These are phyloP conservation scores for Suillus ampliporus DNA, from an alignment of 768 basidiomycete species.

Conservation along the genomic window DNA sequence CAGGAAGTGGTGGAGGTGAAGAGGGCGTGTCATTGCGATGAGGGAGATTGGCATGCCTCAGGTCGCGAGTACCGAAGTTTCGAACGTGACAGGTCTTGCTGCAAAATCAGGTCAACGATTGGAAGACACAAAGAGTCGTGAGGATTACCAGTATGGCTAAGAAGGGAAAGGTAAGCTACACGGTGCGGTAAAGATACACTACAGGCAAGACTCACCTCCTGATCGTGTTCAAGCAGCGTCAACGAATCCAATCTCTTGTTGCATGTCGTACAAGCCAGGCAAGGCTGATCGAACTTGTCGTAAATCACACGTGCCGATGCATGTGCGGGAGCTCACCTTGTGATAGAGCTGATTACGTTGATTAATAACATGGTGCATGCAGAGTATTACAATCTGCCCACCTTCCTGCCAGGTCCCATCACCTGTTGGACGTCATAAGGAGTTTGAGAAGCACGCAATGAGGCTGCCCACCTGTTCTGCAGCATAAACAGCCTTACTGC, in stretches of 20 bases:
- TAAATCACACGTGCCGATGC: conserved; percentile 10
- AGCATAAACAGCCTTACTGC: conserved; percentile 80
- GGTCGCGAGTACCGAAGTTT: conserved; percentile 77
- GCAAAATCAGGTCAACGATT: conserved; percentile 15
- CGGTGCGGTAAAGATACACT: conserved; percentile 1
- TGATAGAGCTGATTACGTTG: conserved; percentile 68
- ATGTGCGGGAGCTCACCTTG: conserved; percentile 52
- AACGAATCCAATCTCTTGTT: conserved; percentile 80
- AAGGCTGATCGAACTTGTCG: conserved; percentile 54
- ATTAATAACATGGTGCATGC: conserved; percentile 6
- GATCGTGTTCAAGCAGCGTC: conserved; percentile 81
- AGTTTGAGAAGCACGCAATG: neutral
- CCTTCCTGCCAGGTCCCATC: conserved; percentile 90
- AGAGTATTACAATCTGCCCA: conserved; percentile 39
- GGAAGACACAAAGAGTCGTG: neutral
- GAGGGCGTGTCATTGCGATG: conserved; percentile 45
- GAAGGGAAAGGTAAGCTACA: conserved; percentile 11
- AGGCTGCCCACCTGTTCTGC: conserved; percentile 74
- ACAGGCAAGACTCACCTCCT: conserved; percentile 60
- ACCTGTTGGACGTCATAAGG: conserved; percentile 48
- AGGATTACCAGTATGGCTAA: conserved; percentile 52
- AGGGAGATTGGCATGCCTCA: conserved; percentile 74
- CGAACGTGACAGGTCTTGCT: conserved; percentile 86
- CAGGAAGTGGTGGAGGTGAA: conserved; percentile 36
- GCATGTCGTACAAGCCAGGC: conserved; percentile 79